Percentiles rank a stretch among this genome's conserved stretches.
Evolutionary conservation across 371 early-diverging fungal genomes (phyloP).

Genomic region (Mucor piriformis): DNA sequence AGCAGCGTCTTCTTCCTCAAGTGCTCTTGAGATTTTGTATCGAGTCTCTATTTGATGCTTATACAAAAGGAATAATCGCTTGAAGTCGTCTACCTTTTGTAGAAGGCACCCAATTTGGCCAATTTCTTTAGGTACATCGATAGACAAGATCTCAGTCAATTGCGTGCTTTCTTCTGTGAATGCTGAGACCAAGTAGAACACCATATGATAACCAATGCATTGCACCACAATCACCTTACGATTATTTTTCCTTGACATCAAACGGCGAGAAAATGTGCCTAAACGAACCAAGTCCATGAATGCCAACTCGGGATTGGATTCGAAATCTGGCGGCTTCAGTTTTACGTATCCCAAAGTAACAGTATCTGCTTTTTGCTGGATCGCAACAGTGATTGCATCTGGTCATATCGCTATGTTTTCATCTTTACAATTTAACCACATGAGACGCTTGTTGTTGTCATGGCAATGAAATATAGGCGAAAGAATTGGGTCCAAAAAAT

Average conservation of each 20-base stretch:
- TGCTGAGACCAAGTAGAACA: constrained; percentile 16
- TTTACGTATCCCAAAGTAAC: constrained; percentile 20
- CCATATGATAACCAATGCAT: constrained; percentile 18
- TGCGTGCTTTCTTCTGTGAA: constrained; percentile 1
- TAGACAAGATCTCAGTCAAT: constrained; percentile 10
- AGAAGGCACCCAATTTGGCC: constrained; percentile 8
- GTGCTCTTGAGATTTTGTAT: constrained; percentile 10
- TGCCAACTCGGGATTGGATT: constrained; percentile 20
- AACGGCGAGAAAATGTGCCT: constrained; percentile 15
- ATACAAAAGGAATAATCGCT: constrained; percentile 10
- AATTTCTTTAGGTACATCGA: constrained; percentile 14
- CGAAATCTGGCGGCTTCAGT: constrained; percentile 17
- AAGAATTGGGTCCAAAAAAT: constrained; percentile 19
- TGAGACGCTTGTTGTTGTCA: constrained; percentile 15
- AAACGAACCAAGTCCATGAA: constrained; percentile 27
- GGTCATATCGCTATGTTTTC: constrained; percentile 18
- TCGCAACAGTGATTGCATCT: constrained; percentile 18
- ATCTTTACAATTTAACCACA: constrained; percentile 25
- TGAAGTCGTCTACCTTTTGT: constrained; percentile 14
- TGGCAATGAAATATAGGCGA: constrained; percentile 19
- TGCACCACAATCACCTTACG: constrained; percentile 15
- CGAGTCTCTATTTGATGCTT: constrained; percentile 18
- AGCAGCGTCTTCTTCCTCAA: constrained; percentile 11
- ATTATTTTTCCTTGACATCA: constrained; percentile 17
- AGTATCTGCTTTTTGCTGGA: constrained; percentile 23